phyloP scores from a whole-genome alignment of 1,284 basidiomycete genomes.

The Trametes versicolor region DNA sequence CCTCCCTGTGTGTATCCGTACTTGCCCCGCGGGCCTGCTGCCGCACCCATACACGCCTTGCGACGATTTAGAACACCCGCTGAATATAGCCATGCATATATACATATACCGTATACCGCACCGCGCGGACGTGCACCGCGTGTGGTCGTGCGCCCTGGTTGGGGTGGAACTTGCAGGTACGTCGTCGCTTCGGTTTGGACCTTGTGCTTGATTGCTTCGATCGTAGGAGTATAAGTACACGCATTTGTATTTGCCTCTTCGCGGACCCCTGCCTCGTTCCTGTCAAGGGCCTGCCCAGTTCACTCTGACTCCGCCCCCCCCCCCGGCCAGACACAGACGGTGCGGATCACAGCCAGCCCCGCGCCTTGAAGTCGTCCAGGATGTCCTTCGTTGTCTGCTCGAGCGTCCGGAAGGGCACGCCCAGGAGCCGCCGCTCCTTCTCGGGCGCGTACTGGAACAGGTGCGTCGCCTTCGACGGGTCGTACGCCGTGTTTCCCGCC shows the following conservation, averaged over 20 bases:
- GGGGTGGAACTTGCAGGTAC: no score
- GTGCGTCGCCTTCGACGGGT: conserved; percentile 42
- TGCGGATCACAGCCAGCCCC: conserved; percentile 46
- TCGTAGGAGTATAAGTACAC: no score
- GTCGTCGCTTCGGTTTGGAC: no score
- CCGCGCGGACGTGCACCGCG: no score
- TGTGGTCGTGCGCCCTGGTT: no score
- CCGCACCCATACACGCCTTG: not conserved
- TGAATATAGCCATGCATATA: not conserved
- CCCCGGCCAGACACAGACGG: not conserved
- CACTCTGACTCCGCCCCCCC: not conserved
- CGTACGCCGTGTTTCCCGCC: conserved; percentile 33
- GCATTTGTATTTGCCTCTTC: no score
- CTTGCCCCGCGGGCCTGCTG: conserved; percentile 5
- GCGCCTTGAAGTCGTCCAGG: conserved; percentile 50
- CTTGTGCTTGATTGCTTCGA: no score
- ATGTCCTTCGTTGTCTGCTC: conserved; percentile 53
- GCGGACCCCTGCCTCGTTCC: not conserved
- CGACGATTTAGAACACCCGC: not conserved
- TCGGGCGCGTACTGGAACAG: conserved; percentile 40
- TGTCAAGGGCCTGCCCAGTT: not conserved
- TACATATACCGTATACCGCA: no score
- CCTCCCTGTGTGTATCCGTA: conserved; percentile 3
- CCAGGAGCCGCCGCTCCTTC: conserved; percentile 56
- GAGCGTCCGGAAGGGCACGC: conserved; percentile 54